A percentile compares a stretch with the other conserved stretches of the same genome.
Evolutionary conservation across 2,329 filamentous ascomycete species (phyloP).

Genomic region (Aspergillus sp.): DNA sequence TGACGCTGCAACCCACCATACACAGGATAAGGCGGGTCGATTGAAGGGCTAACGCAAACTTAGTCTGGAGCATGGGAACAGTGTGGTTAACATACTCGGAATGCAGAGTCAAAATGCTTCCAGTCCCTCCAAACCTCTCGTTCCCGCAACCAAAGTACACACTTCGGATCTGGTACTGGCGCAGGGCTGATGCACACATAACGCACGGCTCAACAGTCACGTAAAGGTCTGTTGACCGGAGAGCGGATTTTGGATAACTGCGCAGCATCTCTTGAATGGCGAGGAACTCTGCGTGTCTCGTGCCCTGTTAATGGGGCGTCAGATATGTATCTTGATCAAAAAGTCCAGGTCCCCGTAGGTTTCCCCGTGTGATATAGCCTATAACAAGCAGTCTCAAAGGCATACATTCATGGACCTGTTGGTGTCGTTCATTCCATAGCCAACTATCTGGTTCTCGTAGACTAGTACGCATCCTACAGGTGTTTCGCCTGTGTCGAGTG

Average conservation of each 20-base stretch:
- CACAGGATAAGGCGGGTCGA: constrained; percentile 79
- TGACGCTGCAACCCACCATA: constrained; percentile 87
- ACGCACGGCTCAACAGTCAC: constrained; percentile 98
- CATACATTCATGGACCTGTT: constrained; percentile 76
- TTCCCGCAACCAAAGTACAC: constrained; percentile 97
- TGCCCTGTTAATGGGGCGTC: constrained; percentile 64
- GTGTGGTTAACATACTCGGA: constrained; percentile 55
- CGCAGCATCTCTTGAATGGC: constrained; percentile 72
- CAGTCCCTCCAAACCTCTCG: constrained; percentile 95
- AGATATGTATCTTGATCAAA: not conserved
- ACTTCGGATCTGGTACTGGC: constrained; percentile 83
- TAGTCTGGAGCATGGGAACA: constrained; percentile 16
- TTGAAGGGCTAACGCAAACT: constrained; percentile 59
- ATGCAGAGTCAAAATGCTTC: constrained; percentile 89
- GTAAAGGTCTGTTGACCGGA: constrained; percentile 80
- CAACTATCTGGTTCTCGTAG: constrained; percentile 76
- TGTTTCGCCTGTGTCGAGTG: constrained; percentile 85
- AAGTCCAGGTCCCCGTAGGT: not conserved
- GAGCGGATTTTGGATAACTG: constrained; percentile 67
- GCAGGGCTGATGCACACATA: constrained; percentile 93
- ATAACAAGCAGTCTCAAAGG: constrained; percentile 9
- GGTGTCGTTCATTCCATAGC: constrained; percentile 94
- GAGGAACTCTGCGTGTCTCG: constrained; percentile 93
- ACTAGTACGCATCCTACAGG: constrained; percentile 97
- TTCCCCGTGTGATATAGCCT: not conserved